A percentile compares a stretch with the other conserved stretches of the same genome.
Conservation (phyloP, 257 asterid species). For the Solanum microdontum region DNA sequence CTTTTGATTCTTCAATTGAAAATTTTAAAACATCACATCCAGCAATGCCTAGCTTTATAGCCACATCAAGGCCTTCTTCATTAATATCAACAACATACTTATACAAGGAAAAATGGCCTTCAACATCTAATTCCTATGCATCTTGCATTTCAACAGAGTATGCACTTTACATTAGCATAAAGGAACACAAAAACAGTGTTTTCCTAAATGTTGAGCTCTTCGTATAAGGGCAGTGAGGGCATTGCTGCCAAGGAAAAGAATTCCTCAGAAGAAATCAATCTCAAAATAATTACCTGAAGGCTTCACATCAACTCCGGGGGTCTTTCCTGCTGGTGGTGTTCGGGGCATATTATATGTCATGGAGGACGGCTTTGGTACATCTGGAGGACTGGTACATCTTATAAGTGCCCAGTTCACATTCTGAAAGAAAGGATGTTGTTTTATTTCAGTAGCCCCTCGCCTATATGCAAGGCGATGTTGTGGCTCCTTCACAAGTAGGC, state of each 20-base stretch:
- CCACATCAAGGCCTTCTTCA: background rate
- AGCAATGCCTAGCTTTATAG: background rate
- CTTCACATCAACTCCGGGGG: conserved; percentile 29
- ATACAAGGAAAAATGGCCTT: background rate
- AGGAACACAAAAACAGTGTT: background rate
- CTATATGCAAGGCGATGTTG: conserved; percentile 56
- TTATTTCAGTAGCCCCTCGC: conserved; percentile 60
- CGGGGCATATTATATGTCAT: conserved; percentile 9
- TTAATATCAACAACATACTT: background rate
- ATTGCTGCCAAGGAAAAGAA: background rate
- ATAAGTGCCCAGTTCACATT: conserved; percentile 57
- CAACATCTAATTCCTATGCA: conserved; percentile 1
- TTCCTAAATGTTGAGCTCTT: background rate
- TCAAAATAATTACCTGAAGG: conserved; percentile 50
- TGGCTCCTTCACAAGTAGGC: conserved; percentile 54
- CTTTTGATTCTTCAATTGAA: background rate
- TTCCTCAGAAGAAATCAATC: conserved; percentile 47
- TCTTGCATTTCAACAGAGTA: background rate
- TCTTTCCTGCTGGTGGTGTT: conserved; percentile 15
- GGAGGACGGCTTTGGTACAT: conserved; percentile 41
- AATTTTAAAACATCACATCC: background rate
- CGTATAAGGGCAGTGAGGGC: background rate
- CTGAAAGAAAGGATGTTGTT: conserved; percentile 56
- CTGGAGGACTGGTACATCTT: conserved; percentile 58
- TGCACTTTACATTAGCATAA: background rate